Conservation (phyloP, 805 yeast species). For the Barnettozyma sucrosica region DNA sequence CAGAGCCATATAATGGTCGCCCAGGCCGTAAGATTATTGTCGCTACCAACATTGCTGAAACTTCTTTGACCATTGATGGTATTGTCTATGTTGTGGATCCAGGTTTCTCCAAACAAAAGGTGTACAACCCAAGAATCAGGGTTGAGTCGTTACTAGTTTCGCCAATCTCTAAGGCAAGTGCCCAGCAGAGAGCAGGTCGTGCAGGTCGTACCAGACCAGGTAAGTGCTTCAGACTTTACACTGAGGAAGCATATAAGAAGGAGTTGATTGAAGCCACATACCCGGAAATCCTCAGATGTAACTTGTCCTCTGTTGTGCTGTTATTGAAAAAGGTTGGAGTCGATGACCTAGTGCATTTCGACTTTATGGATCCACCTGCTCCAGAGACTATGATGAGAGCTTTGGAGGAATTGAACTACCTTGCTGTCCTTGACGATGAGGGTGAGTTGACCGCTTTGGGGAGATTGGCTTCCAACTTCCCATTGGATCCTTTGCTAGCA, state of each 20-base stretch:
- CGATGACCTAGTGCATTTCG: constrained; percentile 95
- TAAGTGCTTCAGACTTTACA: constrained; percentile 91
- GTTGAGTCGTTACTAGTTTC: constrained; percentile 92
- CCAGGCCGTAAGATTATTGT: constrained; percentile 95
- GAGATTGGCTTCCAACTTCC: constrained; percentile 85
- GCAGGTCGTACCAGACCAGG: constrained; percentile 99
- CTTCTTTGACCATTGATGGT: constrained; percentile 96
- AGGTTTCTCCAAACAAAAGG: constrained; percentile 94
- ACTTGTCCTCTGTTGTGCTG: constrained; percentile 84
- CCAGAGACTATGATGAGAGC: constrained; percentile 99
- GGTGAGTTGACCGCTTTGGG: constrained; percentile 90
- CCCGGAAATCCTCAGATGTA: constrained; percentile 90
- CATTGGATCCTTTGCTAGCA: constrained; percentile 92
- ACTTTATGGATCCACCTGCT: constrained; percentile 99
- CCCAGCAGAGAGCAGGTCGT: constrained; percentile 99
- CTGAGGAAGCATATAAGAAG: constrained; percentile 93
- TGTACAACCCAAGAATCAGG: constrained; percentile 91
- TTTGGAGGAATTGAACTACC: constrained; percentile 85
- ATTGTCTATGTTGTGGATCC: constrained; percentile 97
- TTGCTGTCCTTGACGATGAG: constrained; percentile 85
- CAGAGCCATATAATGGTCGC: constrained; percentile 65
- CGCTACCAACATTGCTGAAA: constrained; percentile 95
- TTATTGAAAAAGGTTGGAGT: constrained; percentile 92
- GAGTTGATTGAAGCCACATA: constrained; percentile 93
- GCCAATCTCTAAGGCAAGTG: constrained; percentile 94